Conservation (phyloP, 441 rosid species). For the Syzygium malaccense region DNA sequence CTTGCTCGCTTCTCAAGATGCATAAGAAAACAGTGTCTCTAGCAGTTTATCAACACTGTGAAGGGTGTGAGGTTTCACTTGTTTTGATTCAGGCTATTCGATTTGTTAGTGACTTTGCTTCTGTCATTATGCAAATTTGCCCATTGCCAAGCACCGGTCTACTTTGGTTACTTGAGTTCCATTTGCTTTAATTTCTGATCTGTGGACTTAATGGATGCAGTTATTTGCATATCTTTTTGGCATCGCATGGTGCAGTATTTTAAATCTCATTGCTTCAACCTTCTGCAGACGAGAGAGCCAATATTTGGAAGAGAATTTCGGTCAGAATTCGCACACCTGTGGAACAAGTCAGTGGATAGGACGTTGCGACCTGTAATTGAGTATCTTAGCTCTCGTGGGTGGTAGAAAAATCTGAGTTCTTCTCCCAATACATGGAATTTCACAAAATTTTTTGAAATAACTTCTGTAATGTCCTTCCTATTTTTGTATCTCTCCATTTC, state of each 20-base stretch:
- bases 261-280: neutral
- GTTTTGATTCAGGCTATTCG: neutral
- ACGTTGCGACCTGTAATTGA: conserved; percentile 60
- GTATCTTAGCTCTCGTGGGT: conserved; percentile 56
- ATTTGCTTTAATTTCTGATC: neutral
- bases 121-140: neutral
- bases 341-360: conserved; percentile 90
- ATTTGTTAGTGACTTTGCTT: neutral
- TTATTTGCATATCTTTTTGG: neutral
- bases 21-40: neutral
- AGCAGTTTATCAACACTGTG: neutral
- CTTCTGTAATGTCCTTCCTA: neutral
- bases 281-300: conserved; percentile 41
- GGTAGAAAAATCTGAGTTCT: conserved; percentile 24
- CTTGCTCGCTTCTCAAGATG: neutral
- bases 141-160: neutral
- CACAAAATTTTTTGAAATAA: neutral
- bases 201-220: neutral
- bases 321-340: conserved; percentile 40
- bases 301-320: conserved; percentile 54
- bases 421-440: neutral
- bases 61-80: neutral
- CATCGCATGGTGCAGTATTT: neutral
- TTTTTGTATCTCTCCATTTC: neutral
- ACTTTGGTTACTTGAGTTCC: neutral